Conservation (phyloP, 306 rosid species). For the Cucumis melo region DNA sequence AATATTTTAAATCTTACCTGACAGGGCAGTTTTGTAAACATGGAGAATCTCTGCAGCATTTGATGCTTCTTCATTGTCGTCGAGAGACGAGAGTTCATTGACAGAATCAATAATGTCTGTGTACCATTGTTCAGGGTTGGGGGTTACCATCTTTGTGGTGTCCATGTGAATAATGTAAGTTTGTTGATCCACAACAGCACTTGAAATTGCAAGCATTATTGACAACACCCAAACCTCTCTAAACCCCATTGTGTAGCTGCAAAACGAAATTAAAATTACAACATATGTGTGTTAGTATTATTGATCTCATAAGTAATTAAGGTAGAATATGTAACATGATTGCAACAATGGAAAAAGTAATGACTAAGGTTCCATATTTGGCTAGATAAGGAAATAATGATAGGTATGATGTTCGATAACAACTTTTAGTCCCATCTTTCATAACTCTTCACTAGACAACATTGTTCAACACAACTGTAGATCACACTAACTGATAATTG, state of each 20-base stretch:
- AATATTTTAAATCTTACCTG: background rate
- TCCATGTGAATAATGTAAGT: slow-evolving; percentile 66
- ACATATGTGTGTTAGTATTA: background rate
- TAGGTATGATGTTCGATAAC: background rate
- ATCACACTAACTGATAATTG: too few species aligned
- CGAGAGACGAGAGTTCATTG: slow-evolving; percentile 15
- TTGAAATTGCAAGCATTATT: slow-evolving; percentile 23
- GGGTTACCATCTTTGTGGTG: slow-evolving; percentile 25
- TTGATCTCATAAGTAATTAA: background rate
- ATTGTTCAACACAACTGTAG: too few species aligned
- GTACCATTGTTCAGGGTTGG: slow-evolving; percentile 29
- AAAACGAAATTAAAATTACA: background rate
- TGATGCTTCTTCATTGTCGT: background rate
- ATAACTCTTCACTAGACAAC: too few species aligned
- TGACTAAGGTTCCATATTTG: too few species aligned
- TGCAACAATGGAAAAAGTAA: too few species aligned
- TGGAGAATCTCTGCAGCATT: slow-evolving; percentile 32
- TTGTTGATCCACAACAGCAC: slow-evolving; percentile 21
- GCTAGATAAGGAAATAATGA: too few species aligned
- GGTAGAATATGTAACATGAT: too few species aligned
- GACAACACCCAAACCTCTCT: slow-evolving; percentile 22
- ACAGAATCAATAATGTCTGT: slow-evolving; percentile 30
- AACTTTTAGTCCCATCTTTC: too few species aligned
- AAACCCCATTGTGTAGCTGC: slow-evolving; percentile 28
- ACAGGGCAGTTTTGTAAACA: slow-evolving; percentile 35